phyloP scores from a whole-genome alignment of 164 flowering plant genomes.

The Dillenia suffruticosa region DNA sequence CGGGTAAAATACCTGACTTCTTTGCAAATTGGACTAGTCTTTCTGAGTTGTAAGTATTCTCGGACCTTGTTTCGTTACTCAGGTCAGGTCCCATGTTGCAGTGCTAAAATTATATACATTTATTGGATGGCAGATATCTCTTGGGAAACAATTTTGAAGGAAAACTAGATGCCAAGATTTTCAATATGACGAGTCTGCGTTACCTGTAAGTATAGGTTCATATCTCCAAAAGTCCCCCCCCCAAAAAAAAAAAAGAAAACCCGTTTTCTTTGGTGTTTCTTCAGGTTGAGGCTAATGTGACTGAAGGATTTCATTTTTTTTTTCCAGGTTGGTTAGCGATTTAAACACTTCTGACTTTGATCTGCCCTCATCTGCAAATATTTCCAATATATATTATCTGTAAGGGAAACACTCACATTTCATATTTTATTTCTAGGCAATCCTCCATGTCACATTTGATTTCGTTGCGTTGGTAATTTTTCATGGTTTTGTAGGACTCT shows the following conservation, averaged over 20 bases:
- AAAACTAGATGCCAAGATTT: not conserved
- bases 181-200: not conserved
- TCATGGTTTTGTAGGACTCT: not conserved
- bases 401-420: not conserved
- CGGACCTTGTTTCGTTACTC: not conserved
- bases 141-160: slow-evolving; percentile 7
- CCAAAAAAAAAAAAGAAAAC: not conserved
- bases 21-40: not conserved
- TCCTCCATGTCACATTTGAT: not conserved
- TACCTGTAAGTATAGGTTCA: not conserved
- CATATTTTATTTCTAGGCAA: not conserved
- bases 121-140: not conserved
- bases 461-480: too few species aligned
- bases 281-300: not conserved
- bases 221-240: not conserved
- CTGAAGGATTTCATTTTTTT: not conserved
- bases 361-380: not conserved
- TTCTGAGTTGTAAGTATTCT: not conserved
- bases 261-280: not conserved
- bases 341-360: not conserved
- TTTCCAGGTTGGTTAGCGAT: slow-evolving; percentile 1
- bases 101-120: not conserved
- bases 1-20: not conserved
- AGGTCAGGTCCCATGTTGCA: too few species aligned
- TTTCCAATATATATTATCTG: not conserved